phyloP scores from a whole-genome alignment of 2,329 filamentous ascomycete genomes.

The Pseudogymnoascus sp. region DNA sequence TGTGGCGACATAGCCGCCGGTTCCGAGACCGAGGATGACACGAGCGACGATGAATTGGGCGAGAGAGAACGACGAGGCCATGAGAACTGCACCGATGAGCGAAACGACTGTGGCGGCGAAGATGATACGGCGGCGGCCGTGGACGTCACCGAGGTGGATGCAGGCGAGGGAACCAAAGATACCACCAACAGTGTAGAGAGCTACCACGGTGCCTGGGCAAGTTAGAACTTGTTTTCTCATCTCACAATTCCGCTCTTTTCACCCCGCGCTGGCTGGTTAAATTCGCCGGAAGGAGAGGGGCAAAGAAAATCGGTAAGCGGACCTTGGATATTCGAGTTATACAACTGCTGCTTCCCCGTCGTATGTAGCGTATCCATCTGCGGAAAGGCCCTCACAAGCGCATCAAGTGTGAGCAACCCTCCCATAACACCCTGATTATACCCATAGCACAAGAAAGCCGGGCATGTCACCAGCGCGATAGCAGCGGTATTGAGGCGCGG shows the following conservation, averaged over 20 bases:
- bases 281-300: too few species aligned
- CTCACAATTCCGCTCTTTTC: too few species aligned
- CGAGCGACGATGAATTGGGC: constrained; percentile 37
- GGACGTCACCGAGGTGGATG: constrained; percentile 30
- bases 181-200: constrained; percentile 31
- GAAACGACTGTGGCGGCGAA: constrained; percentile 33
- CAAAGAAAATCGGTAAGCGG: not conserved
- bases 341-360: constrained; percentile 32
- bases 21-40: constrained; percentile 33
- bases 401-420: constrained; percentile 31
- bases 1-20: constrained; percentile 33
- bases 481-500: constrained; percentile 8
- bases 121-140: constrained; percentile 36
- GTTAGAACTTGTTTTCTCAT: constrained; percentile 12
- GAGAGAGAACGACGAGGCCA: constrained; percentile 31
- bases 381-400: constrained; percentile 37
- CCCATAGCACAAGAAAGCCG: constrained; percentile 39
- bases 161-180: constrained; percentile 31
- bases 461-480: constrained; percentile 11
- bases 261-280: not conserved
- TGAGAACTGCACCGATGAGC: constrained; percentile 36
- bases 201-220: constrained; percentile 28
- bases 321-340: constrained; percentile 30
- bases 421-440: constrained; percentile 45
- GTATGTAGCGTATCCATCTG: constrained; percentile 40